Evolutionary conservation across 163 green algal genomes (phyloP).

Genomic region (Chloroidium sp.): DNA sequence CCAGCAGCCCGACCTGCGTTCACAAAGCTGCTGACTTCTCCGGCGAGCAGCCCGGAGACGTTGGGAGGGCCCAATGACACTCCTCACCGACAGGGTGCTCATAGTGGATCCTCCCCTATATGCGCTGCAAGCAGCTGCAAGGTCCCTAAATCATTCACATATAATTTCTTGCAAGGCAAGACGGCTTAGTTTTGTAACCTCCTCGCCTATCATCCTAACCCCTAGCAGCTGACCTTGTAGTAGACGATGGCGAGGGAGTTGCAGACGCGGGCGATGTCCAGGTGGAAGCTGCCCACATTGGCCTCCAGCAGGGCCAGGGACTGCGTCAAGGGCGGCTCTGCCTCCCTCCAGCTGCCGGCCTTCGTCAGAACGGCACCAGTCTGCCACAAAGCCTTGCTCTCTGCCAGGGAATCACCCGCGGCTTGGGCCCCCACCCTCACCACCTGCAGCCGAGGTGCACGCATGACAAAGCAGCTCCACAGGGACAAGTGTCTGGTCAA

Average conservation of each 20-base stretch:
- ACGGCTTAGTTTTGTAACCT: too few relatives aligned
- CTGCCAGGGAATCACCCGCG: slow-evolving; percentile 1
- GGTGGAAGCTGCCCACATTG: slow-evolving; percentile 8
- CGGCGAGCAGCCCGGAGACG: too few relatives aligned
- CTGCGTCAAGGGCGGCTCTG: slow-evolving; percentile 8
- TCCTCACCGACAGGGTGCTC: too few relatives aligned
- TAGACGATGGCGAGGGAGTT: slow-evolving; percentile 1
- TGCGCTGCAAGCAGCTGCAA: not conserved
- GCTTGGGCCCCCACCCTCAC: slow-evolving; percentile 9
- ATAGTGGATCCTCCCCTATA: not conserved
- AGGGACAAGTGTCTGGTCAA: not conserved
- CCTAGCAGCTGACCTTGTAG: not conserved
- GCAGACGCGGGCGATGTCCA: slow-evolving; percentile 20
- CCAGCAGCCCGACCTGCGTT: slow-evolving; percentile 1
- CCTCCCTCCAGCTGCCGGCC: slow-evolving; percentile 11
- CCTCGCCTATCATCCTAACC: too few relatives aligned
- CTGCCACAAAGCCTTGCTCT: slow-evolving; percentile 12
- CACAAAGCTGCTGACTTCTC: too few relatives aligned
- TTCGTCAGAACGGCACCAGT: slow-evolving; percentile 12
- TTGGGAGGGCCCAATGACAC: too few relatives aligned
- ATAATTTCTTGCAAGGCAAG: too few relatives aligned
- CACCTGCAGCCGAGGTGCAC: slow-evolving; percentile 4
- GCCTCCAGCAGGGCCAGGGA: slow-evolving; percentile 10
- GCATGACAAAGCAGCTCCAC: not conserved
- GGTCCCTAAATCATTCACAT: not conserved